phyloP scores from a whole-genome alignment of 2,329 filamentous ascomycete genomes.

The Stemphylium lycopersici region DNA sequence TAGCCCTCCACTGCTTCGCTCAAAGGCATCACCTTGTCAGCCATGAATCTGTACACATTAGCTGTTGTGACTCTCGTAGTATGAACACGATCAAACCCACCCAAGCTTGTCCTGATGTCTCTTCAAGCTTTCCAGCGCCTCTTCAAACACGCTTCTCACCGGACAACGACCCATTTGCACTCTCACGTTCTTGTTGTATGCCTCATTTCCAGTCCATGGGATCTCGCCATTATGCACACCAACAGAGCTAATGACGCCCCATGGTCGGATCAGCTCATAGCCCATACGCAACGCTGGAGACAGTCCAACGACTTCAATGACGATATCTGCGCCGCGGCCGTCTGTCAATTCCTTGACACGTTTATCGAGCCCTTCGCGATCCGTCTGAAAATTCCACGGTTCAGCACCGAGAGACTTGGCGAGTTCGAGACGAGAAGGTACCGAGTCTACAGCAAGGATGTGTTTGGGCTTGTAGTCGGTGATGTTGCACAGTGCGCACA shows the following conservation, averaged over 20 bases:
- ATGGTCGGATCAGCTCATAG: slow-evolving; percentile 57
- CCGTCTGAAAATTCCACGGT: slow-evolving; percentile 76
- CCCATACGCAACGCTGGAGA: slow-evolving; percentile 56
- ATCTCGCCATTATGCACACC: slow-evolving; percentile 59
- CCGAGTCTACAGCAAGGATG: slow-evolving; percentile 78
- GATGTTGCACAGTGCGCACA: slow-evolving; percentile 81
- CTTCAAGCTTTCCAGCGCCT: slow-evolving; percentile 54
- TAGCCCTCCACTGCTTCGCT: slow-evolving; percentile 59
- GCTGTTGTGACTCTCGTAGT: not conserved
- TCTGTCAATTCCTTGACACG: slow-evolving; percentile 76
- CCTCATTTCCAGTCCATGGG: slow-evolving; percentile 55
- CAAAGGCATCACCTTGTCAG: slow-evolving; percentile 60
- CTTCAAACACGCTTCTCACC: slow-evolving; percentile 57
- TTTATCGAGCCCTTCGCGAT: slow-evolving; percentile 68
- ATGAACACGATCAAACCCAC: slow-evolving; percentile 27
- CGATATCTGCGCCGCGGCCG: slow-evolving; percentile 82
- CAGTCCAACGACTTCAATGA: slow-evolving; percentile 65
- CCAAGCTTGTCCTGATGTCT: slow-evolving; percentile 58
- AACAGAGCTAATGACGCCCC: slow-evolving; percentile 56
- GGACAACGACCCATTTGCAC: slow-evolving; percentile 59
- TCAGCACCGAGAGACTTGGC: slow-evolving; percentile 79
- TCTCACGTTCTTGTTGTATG: slow-evolving; percentile 58
- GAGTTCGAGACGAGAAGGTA: slow-evolving; percentile 74
- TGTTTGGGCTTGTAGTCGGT: slow-evolving; percentile 76
- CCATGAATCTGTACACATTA: slow-evolving; percentile 52